Evolutionary conservation across 148 eudicot genomes (phyloP), one percentile per base, ranked within the genome.

Genomic region (Oxyria digyna): DNA sequence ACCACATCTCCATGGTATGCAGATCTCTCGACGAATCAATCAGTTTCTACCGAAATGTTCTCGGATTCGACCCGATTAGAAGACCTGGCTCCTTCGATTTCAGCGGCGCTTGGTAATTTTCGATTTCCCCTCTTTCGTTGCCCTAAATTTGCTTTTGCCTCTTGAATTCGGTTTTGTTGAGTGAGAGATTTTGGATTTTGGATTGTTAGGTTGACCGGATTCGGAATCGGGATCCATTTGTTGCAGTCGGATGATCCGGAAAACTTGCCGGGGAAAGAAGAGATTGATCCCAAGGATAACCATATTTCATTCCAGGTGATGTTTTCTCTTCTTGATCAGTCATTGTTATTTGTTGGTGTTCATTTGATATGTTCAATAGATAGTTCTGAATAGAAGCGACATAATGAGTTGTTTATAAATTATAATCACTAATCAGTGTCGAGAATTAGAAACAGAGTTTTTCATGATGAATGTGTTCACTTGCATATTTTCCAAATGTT

Each of bases 281-380:
- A 78, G 68, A 89, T 91, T 57, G 87, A 89, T 69, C 96, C 97
- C 62, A 87, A 91, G 68, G 92, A 87, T 32, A 88, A 88, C 45
- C 97, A 91, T 75, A 91, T 91, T 72, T 91, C 97, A 13, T 91
- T 91, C 57, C 97, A 91, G 97, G 97, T 91, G 77, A 24, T 41
- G 54, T 17, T 21, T 35, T 38, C 41, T 38, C 41, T 38, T n/a
- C 7, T 2, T 38, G 0, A 10, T 43, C n/a, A 15, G 3, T 20
- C 10, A 72, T 9, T 8, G 11, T 40, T 18, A 14, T 42, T n/a
- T 5, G 11, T 43, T 45, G 31, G 27, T 41, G 27, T 29, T 62
- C 46, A 7, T 33, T 42, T 49, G 27, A 24, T 52, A 4, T 52
- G 59, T 10, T 52, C 10, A 52, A 8, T 7, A 10, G n/a, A 8